Evolutionary conservation across 169 alveolate genomes (phyloP).

Genomic region (Cryptosporidium meleagridis): DNA sequence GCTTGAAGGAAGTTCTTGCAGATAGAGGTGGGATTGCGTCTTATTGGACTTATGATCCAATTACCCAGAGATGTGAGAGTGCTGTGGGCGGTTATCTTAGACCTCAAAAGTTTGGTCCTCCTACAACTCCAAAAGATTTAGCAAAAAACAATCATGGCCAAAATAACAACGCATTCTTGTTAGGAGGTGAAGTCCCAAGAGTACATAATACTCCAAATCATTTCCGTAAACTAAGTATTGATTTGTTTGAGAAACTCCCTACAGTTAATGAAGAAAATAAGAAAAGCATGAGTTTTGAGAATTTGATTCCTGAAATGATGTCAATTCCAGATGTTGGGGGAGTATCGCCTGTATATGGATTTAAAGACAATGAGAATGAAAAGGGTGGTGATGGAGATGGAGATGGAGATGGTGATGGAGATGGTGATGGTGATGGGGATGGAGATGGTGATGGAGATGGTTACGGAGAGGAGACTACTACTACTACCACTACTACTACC

Average conservation of each 20-base stretch:
- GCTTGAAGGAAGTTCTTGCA: slow-evolving; percentile 47
- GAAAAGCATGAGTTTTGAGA: background rate
- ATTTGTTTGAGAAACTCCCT: slow-evolving; percentile 13
- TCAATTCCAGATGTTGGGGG: slow-evolving; percentile 50
- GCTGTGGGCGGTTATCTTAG: slow-evolving; percentile 56
- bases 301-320: slow-evolving; percentile 24
- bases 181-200: slow-evolving; percentile 68
- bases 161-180: slow-evolving; percentile 28
- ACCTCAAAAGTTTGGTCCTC: slow-evolving; percentile 74
- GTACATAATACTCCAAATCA: background rate
- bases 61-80: slow-evolving; percentile 75
- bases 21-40: slow-evolving; percentile 72
- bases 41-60: slow-evolving; percentile 68
- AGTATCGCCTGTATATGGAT: slow-evolving; percentile 21
- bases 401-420: too few species aligned
- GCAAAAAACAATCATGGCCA: background rate
- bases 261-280: background rate
- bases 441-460: too few species aligned
- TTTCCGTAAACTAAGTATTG: slow-evolving; percentile 3
- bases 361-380: background rate
- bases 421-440: too few species aligned
- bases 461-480: background rate
- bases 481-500: slow-evolving; percentile 57
- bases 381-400: background rate
- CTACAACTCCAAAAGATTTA: background rate